These are phyloP conservation scores for Acer negundo DNA, from an alignment of 345 rosid species.

Conservation along the genomic window DNA sequence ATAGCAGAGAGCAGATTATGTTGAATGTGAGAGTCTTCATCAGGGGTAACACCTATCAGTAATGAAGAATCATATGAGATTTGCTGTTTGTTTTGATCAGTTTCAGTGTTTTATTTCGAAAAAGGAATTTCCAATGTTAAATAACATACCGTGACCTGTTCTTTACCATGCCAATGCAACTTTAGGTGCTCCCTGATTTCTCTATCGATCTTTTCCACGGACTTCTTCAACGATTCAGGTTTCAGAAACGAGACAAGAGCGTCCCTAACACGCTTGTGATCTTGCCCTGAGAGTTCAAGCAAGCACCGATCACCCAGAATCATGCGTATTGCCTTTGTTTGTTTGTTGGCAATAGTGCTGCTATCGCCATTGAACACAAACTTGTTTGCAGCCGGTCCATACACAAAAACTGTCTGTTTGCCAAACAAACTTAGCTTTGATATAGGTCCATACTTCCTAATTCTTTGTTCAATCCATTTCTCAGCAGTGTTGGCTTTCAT, in stretches of 20 bases:
- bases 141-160: constrained; percentile 37
- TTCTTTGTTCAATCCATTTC: constrained; percentile 37
- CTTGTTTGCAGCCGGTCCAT: constrained; percentile 54
- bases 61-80: not conserved
- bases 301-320: constrained; percentile 40
- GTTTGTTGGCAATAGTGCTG: constrained; percentile 28
- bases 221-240: constrained; percentile 57
- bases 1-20: constrained; percentile 48
- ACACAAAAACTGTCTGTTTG: constrained; percentile 43
- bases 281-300: constrained; percentile 37
- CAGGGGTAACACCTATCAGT: constrained; percentile 47
- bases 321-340: constrained; percentile 27
- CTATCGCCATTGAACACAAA: constrained; percentile 41
- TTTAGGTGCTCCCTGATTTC: constrained; percentile 47
- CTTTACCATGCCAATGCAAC: constrained; percentile 48
- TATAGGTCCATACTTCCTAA: constrained; percentile 42
- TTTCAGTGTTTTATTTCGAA: no score
- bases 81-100: no score
- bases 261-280: constrained; percentile 46
- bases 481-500: constrained; percentile 48
- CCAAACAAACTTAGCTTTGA: constrained; percentile 52
- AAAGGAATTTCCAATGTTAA: no score
- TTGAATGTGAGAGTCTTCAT: constrained; percentile 58
- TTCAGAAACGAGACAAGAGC: constrained; percentile 43
- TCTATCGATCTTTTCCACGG: constrained; percentile 50